Percentiles rank a stretch among this genome's conserved stretches.
phyloP scores from a whole-genome alignment of 371 early-diverging fungal species.

The Lichtheimia corymbifera region DNA sequence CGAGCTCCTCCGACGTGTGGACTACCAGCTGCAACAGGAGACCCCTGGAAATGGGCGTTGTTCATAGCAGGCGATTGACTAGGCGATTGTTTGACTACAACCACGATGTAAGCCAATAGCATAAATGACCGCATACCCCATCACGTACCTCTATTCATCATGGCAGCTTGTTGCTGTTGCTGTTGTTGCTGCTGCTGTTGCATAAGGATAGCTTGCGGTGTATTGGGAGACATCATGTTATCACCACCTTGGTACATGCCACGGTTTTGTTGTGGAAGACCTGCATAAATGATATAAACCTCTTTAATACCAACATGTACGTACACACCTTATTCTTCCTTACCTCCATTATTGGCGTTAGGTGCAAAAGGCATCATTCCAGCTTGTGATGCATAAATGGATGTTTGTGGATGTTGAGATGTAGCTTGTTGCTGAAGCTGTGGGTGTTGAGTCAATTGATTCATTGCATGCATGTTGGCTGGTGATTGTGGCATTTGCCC shows the following conservation, averaged over 20 bases:
- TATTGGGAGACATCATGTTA: slow-evolving; percentile 31
- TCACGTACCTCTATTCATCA: slow-evolving; percentile 36
- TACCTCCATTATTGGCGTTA: slow-evolving; percentile 10
- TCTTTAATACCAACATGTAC: not conserved
- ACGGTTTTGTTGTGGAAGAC: slow-evolving; percentile 30
- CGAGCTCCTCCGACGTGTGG: slow-evolving; percentile 30
- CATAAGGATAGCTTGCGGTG: slow-evolving; percentile 38
- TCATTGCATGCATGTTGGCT: slow-evolving; percentile 4
- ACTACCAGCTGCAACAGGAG: slow-evolving; percentile 35
- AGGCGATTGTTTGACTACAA: slow-evolving; percentile 45
- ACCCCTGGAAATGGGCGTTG: slow-evolving; percentile 32
- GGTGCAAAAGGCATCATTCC: not conserved
- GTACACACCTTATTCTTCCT: not conserved
- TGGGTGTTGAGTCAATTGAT: slow-evolving; percentile 3
- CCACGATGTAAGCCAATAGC: not conserved
- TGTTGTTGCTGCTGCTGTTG: slow-evolving; percentile 40
- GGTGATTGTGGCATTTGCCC: slow-evolving; percentile 6
- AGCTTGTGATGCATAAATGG: slow-evolving; percentile 5
- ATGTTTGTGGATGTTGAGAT: not conserved
- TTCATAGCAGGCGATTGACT: slow-evolving; percentile 46
- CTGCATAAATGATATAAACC: not conserved
- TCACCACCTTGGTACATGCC: slow-evolving; percentile 27
- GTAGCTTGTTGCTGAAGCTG: not conserved
- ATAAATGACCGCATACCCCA: not conserved
- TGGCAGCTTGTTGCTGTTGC: slow-evolving; percentile 27